Evolutionary conservation across 2,329 filamentous ascomycete genomes (phyloP), one percentile per base, ranked within the genome.

Genomic region (Clonostachys sp.): DNA sequence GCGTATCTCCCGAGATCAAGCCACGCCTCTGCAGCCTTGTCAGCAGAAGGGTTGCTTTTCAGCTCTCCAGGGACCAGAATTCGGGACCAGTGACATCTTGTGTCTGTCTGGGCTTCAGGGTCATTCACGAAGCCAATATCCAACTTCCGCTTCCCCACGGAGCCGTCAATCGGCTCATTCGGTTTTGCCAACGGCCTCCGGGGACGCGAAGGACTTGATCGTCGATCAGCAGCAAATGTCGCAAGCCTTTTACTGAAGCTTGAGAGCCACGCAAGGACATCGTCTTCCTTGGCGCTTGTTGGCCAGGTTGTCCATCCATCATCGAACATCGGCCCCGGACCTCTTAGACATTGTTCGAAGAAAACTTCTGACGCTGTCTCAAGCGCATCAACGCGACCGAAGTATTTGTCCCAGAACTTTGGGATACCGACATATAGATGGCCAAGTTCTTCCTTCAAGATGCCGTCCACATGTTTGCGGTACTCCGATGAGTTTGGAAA

Each of bases 1-100:
- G 61, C 66, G 54, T 76, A 77, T 49, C 55, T 67, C 16, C 55
- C 66, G 2, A 76, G 57, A 51, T 75, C 66, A 51, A 69, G 57
- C 64, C 61, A 68, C 40, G 62, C 58, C 12, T 54, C 42, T 12
- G 64, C 66, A 9, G 57, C 51, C 48, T 30, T 70, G 47, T 76
- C 66, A 17, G 65, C 61, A 9, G 49, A 52, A n/a, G 57, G 65
- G 49, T 76, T 75, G 53, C 67, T 70, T 57, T 77, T 75, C 2
- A 77, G 60, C 55, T 75, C 69, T 50, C 72, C 65, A 5, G 65
- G 63, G 34, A 77, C 55, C 7, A 75, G 61, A 44, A 78, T 68
- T 38, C 73, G 61, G 6, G 59, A 65, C 69, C 59, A 74, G 49
- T 63, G 54, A 50, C 46, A 66, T 55, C 50, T 43, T 17, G 51